Evolutionary conservation across 2,329 filamentous ascomycete genomes (phyloP).

Genomic region (Curvularia sp.): DNA sequence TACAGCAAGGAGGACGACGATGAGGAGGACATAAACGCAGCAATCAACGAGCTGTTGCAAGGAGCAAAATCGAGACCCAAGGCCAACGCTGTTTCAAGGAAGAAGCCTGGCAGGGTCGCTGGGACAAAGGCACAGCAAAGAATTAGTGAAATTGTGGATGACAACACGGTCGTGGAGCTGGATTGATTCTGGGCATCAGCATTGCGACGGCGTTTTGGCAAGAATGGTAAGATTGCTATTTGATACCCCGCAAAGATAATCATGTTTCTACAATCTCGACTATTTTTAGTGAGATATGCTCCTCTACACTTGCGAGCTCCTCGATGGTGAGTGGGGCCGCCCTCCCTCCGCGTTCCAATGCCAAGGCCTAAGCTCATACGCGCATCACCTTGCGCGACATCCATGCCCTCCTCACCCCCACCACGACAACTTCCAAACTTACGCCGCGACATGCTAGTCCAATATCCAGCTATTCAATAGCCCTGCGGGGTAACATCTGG

Average conservation of each 20-base stretch:
- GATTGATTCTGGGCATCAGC: slow-evolving; percentile 21
- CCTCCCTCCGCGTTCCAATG: slow-evolving; percentile 2
- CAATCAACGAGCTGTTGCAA: slow-evolving; percentile 9
- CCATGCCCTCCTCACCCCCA: slow-evolving; percentile 1
- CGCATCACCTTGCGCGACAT: slow-evolving; percentile 1
- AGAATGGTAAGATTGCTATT: neutral
- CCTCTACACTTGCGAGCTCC: neutral
- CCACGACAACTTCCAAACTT: neutral
- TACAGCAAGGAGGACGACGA: slow-evolving; percentile 18
- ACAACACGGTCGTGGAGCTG: slow-evolving; percentile 35
- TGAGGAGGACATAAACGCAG: neutral
- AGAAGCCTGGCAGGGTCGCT: slow-evolving; percentile 15
- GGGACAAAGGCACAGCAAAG: slow-evolving; percentile 25
- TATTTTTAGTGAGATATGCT: too few species aligned
- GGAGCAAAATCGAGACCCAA: slow-evolving; percentile 10
- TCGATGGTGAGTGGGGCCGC: neutral
- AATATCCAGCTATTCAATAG: neutral
- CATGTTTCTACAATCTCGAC: neutral
- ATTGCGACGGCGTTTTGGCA: slow-evolving; percentile 8
- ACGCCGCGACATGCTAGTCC: slow-evolving; percentile 3
- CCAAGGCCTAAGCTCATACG: slow-evolving; percentile 9
- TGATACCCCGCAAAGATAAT: slow-evolving; percentile 15
- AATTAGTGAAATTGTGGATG: slow-evolving; percentile 30
- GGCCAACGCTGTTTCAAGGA: neutral
- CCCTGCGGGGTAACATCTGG: neutral